A percentile compares a stretch with the other conserved stretches of the same genome.
Evolutionary conservation across 2,329 filamentous ascomycete species (phyloP).

Genomic region (Talaromyces sp.): DNA sequence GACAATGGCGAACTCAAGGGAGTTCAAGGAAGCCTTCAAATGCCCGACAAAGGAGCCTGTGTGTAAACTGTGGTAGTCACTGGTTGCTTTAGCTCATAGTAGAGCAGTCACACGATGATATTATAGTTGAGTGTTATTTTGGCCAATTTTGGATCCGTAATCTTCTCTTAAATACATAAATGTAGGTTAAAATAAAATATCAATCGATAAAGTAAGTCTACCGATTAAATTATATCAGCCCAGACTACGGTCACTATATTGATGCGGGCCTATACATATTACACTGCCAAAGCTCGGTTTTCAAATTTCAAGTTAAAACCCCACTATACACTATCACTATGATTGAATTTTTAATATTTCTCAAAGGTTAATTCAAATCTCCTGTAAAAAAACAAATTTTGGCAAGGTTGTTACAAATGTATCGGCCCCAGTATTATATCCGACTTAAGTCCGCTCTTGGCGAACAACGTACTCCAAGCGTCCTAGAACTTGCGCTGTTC

Average conservation of each 20-base stretch:
- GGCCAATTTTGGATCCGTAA: not conserved
- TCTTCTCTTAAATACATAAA: not conserved
- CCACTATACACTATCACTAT: too few species aligned
- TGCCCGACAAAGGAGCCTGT: constrained; percentile 61
- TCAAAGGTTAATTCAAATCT: too few species aligned
- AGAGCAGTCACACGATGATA: not conserved
- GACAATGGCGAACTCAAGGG: constrained; percentile 61
- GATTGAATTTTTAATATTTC: too few species aligned
- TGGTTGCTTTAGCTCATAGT: not conserved
- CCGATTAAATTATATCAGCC: too few species aligned
- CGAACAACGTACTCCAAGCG: not conserved
- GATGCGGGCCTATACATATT: too few species aligned
- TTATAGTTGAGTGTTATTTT: not conserved
- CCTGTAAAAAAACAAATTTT: too few species aligned
- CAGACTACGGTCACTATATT: too few species aligned
- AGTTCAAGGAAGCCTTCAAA: constrained; percentile 62
- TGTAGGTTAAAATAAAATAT: too few species aligned
- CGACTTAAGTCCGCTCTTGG: not conserved
- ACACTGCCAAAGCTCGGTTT: too few species aligned
- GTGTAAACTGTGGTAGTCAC: constrained; percentile 62
- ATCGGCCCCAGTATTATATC: not conserved
- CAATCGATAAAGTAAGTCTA: too few species aligned
- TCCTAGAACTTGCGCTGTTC: not conserved
- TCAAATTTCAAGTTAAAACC: too few species aligned
- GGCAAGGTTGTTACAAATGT: too few species aligned